Evolutionary conservation across 2,329 filamentous ascomycete species (phyloP).

Genomic region (Claviceps citrina): DNA sequence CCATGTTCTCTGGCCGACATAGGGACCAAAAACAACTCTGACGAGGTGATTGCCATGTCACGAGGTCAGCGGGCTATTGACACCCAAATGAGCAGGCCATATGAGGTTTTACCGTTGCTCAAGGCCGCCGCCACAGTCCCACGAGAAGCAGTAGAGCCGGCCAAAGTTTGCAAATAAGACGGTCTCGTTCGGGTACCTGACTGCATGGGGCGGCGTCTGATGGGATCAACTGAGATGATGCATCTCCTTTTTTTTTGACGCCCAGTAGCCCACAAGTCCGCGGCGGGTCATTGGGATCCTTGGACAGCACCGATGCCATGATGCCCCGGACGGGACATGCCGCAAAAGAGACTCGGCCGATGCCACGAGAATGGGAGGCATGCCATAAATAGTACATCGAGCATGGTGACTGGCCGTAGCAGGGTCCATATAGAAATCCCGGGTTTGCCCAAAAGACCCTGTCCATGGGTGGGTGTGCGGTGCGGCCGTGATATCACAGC

Average conservation of each 20-base stretch:
- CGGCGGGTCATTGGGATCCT: constrained; percentile 3
- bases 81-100: constrained; percentile 3
- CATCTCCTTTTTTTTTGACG: not conserved
- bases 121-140: constrained; percentile 6
- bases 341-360: not conserved
- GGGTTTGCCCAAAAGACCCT: not conserved
- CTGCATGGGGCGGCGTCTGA: not conserved
- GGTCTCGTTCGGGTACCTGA: not conserved
- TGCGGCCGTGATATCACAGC: not conserved
- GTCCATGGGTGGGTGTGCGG: not conserved
- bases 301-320: not conserved
- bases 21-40: not conserved
- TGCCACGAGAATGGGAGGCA: not conserved
- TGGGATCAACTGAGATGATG: not conserved
- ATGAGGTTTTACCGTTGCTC: constrained; percentile 4
- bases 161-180: not conserved
- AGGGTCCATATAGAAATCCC: not conserved
- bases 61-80: not conserved
- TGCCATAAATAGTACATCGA: not conserved
- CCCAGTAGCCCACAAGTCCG: not conserved
- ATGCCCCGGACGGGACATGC: not conserved
- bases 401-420: not conserved
- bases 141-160: constrained; percentile 1
- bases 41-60: constrained; percentile 1
- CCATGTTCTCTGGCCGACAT: not conserved